Conservation (phyloP, 2,329 filamentous ascomycete genomes). For the Fusarium compactum region DNA sequence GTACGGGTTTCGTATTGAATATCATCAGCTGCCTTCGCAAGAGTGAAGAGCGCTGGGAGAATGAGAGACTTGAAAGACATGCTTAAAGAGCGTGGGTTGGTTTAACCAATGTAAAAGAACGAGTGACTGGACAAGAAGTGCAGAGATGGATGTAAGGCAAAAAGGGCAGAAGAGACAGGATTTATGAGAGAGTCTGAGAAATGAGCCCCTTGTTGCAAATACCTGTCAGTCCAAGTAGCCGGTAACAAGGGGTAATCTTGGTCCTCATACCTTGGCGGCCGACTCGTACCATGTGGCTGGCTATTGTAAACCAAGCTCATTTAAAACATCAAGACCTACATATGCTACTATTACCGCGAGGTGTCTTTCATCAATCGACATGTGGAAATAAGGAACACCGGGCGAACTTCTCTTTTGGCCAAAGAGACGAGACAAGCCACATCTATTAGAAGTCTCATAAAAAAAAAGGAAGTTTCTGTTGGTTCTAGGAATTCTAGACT, state of each 20-base stretch:
- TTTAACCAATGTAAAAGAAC: neutral
- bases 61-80: conserved; percentile 15
- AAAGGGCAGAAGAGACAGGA: neutral
- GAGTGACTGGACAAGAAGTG: neutral
- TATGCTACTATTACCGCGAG: neutral
- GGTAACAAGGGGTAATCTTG: neutral
- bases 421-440: neutral
- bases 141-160: too few species aligned
- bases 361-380: neutral
- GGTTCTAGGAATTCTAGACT: neutral
- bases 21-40: neutral
- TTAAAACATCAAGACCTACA: neutral
- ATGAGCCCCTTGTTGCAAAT: neutral
- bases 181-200: neutral
- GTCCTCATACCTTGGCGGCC: neutral
- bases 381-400: neutral
- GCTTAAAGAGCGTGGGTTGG: neutral
- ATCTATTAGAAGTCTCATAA: neutral
- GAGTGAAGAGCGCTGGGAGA: conserved; percentile 3
- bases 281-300: conserved; percentile 6
- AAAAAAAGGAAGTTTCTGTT: neutral
- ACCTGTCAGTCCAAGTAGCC: neutral
- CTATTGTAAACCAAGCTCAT: neutral
- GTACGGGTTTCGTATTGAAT: conserved; percentile 17
- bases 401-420: neutral